Conservation (phyloP, 2,329 filamentous ascomycete genomes). For the Escovopsis sp. region DNA sequence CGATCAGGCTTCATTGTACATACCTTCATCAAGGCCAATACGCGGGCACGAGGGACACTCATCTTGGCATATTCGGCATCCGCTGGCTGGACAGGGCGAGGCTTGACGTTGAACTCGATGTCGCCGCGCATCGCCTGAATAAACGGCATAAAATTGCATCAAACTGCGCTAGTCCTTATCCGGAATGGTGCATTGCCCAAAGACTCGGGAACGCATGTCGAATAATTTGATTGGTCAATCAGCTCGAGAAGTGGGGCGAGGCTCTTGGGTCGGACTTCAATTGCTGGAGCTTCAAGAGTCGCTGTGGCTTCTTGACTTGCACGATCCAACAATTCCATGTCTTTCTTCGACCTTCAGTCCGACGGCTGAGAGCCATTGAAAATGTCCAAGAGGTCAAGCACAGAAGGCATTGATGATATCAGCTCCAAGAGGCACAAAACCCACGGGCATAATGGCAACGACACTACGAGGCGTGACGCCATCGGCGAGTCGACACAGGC, state of each 20-base stretch:
- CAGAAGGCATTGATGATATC: background rate
- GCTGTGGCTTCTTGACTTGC: background rate
- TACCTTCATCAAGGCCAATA: slow-evolving; percentile 70
- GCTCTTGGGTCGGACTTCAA: too few relatives aligned
- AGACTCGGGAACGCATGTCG: too few relatives aligned
- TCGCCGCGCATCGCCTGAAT: background rate
- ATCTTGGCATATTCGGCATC: slow-evolving; percentile 30
- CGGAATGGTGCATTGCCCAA: background rate
- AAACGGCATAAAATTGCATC: background rate
- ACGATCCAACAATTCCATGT: too few relatives aligned
- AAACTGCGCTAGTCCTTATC: background rate
- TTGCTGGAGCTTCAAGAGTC: background rate
- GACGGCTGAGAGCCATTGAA: background rate
- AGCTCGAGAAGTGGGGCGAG: background rate
- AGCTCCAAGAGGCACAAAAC: slow-evolving; percentile 5
- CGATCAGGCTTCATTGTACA: too few relatives aligned
- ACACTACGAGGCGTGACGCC: background rate
- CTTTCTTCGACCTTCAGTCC: too few relatives aligned
- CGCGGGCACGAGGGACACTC: slow-evolving; percentile 45
- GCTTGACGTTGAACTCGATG: slow-evolving; percentile 16
- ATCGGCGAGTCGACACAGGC: slow-evolving; percentile 1
- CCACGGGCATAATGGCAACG: background rate
- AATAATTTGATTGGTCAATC: background rate
- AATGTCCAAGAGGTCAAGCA: slow-evolving; percentile 24
- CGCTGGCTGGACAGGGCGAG: slow-evolving; percentile 8